Base-by-base conservation (phyloP, 495 filamentous ascomycete species). In the Penicillium salamii region DNA sequence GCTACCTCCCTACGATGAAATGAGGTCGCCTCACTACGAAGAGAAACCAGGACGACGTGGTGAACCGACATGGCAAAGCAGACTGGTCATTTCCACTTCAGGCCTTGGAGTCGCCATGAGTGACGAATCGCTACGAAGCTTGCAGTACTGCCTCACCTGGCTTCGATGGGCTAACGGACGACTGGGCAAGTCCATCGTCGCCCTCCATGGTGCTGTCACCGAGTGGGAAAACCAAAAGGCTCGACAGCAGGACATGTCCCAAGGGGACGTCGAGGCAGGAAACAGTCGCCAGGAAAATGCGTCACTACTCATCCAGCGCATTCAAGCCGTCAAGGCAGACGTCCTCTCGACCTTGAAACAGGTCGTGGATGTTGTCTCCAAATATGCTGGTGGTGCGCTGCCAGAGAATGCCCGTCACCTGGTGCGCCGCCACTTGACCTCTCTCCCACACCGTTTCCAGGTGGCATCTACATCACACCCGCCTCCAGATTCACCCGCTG, bases 81-180 rank as follows among this genome's bases (percentile, higher is more conserved):
- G 88, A 29, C 72, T 97, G 12, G 82, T 95, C 17, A 84, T 95
- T 50, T 85, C 84, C 12, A 95, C 91, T 0, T 91, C 88, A 0
- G 90, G 89, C 0, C 74, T 97, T 2, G 86, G 89, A 26, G 84
- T 91, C 15, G 90, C 92, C 0, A 88, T 97, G 78, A 91, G 84
- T 57, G 88, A 95, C 17, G 85, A 90, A 57, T 91, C 86, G 37
- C 70, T 95, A 11, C 75, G 79, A 11, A 88, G 81, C 49, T 71
- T 97, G 20, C 86, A 85, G 57, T 89, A 85, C 55, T 93, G 88
- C 55, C 70, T 96, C 13, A 74, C 77, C 15, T 85, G 86, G 75
- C 73, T 96, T n/a, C 77, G 80, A 35, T 81, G 82, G 77, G 86
- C 87, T 2, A 95, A 91, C 53, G 80, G 78, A 11, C 86, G 87